phyloP scores from a whole-genome alignment of 805 yeast genomes.

The Limtongozyma cylindracea region DNA sequence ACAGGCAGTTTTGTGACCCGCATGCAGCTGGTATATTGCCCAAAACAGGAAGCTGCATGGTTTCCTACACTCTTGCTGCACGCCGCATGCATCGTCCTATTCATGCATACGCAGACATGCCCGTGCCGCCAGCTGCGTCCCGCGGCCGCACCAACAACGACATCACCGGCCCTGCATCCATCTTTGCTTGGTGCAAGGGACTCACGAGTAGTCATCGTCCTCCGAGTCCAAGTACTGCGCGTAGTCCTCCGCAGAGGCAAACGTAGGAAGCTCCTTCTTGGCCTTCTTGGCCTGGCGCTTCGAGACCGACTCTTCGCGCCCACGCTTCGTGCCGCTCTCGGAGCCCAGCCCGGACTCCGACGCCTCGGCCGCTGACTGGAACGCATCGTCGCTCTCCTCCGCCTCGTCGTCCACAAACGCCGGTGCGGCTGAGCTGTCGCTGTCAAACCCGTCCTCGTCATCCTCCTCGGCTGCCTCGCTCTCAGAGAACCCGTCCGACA shows the following conservation, averaged over 20 bases:
- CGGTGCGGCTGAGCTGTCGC: constrained; percentile 1
- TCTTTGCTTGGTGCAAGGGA: too few relatives aligned
- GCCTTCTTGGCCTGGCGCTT: constrained; percentile 6
- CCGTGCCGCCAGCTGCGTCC: too few relatives aligned
- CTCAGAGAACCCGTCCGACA: constrained; percentile 5
- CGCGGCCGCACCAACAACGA: too few relatives aligned
- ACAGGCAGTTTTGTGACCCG: too few relatives aligned
- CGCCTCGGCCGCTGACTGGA: constrained; percentile 4
- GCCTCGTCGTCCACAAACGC: constrained; percentile 6
- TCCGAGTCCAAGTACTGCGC: constrained; percentile 47
- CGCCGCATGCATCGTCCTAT: too few relatives aligned
- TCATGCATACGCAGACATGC: too few relatives aligned
- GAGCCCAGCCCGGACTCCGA: neutral
- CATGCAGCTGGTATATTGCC: too few relatives aligned
- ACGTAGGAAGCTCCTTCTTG: constrained; percentile 45
- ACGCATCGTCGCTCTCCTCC: constrained; percentile 4
- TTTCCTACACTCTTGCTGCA: too few relatives aligned
- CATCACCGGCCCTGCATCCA: too few relatives aligned
- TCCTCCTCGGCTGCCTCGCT: too few relatives aligned
- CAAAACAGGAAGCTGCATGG: too few relatives aligned
- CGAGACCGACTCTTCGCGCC: constrained; percentile 2
- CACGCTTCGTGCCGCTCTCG: constrained; percentile 6
- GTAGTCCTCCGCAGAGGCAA: constrained; percentile 78
- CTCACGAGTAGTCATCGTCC: too few relatives aligned
- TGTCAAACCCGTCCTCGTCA: constrained; percentile 1